Percentiles rank a stretch among this genome's conserved stretches.
These are phyloP conservation scores for Colletotrichum liaoningense DNA, from an alignment of 2,329 filamentous ascomycete genomes.

Conservation along the genomic window DNA sequence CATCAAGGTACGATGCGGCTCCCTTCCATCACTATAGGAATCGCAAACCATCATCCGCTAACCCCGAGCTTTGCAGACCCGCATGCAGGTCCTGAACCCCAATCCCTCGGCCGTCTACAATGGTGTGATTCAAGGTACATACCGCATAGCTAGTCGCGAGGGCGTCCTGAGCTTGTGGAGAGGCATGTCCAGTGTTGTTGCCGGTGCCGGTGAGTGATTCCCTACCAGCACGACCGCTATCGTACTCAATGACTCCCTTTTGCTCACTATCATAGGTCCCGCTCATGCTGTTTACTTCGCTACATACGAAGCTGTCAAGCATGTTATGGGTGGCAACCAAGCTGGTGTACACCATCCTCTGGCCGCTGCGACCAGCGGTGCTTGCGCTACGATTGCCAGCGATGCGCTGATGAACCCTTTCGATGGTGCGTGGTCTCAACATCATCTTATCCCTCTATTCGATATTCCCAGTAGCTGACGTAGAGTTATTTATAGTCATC, in stretches of 20 bases:
- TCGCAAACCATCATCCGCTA: constrained; percentile 23
- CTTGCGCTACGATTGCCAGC: constrained; percentile 94
- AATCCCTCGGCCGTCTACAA: constrained; percentile 84
- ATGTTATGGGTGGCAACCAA: constrained; percentile 92
- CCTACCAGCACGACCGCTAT: neutral
- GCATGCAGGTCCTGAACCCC: constrained; percentile 96
- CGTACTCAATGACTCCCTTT: neutral
- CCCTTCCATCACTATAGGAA: neutral
- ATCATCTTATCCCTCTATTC: no score
- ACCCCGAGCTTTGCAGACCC: constrained; percentile 71
- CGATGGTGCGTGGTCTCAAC: constrained; percentile 74
- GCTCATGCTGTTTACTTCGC: constrained; percentile 99
- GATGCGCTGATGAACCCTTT: constrained; percentile 99
- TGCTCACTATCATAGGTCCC: constrained; percentile 71
- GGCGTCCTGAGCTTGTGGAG: constrained; percentile 94
- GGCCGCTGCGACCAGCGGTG: constrained; percentile 92
- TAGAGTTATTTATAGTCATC: constrained; percentile 73
- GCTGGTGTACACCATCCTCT: constrained; percentile 90
- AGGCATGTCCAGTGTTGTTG: constrained; percentile 94
- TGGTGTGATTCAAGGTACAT: constrained; percentile 90
- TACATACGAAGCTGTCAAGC: constrained; percentile 97
- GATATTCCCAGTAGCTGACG: neutral
- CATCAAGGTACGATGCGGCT: constrained; percentile 78
- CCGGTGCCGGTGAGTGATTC: constrained; percentile 82
- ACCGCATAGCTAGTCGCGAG: constrained; percentile 91